These are phyloP conservation scores for Arxiozyma slooffiae DNA, from an alignment of 1,139 yeast species.

Conservation along the genomic window DNA sequence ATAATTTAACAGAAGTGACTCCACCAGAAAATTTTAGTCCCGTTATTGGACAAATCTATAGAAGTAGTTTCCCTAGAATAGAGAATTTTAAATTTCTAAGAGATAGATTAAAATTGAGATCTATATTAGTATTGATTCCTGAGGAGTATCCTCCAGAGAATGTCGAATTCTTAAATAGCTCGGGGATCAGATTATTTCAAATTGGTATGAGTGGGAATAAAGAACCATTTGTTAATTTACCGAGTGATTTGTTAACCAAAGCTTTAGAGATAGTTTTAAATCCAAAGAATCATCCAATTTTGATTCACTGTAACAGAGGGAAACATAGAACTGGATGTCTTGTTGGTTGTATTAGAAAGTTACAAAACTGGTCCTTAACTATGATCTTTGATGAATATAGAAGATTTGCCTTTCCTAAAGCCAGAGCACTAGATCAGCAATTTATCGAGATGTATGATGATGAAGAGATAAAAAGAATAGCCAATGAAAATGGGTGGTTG, in stretches of 20 bases:
- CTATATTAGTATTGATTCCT: slow-evolving; percentile 76
- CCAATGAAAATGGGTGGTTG: slow-evolving; percentile 45
- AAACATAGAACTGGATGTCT: slow-evolving; percentile 95
- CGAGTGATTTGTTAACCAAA: slow-evolving; percentile 64
- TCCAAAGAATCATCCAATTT: slow-evolving; percentile 79
- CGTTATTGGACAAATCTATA: slow-evolving; percentile 68
- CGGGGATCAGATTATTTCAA: slow-evolving; percentile 65
- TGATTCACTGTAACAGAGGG: slow-evolving; percentile 92
- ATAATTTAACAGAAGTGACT: slow-evolving; percentile 16
- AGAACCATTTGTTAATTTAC: slow-evolving; percentile 83
- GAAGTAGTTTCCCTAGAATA: slow-evolving; percentile 82
- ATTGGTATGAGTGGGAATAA: slow-evolving; percentile 93
- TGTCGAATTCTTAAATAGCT: slow-evolving; percentile 46
- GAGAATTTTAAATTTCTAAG: slow-evolving; percentile 67
- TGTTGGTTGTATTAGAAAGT: slow-evolving; percentile 78
- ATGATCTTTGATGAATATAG: slow-evolving; percentile 93
- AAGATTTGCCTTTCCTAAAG: slow-evolving; percentile 89
- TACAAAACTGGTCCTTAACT: slow-evolving; percentile 87
- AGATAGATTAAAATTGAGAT: slow-evolving; percentile 48
- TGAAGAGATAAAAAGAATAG: slow-evolving; percentile 44
- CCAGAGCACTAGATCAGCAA: slow-evolving; percentile 89
- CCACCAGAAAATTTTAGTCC: slow-evolving; percentile 95
- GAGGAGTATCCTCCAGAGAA: slow-evolving; percentile 85
- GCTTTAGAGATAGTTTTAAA: slow-evolving; percentile 74
- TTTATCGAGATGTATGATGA: slow-evolving; percentile 83